Conservation (phyloP, 208 protist genomes). For the Trichomonas vaginalis region DNA sequence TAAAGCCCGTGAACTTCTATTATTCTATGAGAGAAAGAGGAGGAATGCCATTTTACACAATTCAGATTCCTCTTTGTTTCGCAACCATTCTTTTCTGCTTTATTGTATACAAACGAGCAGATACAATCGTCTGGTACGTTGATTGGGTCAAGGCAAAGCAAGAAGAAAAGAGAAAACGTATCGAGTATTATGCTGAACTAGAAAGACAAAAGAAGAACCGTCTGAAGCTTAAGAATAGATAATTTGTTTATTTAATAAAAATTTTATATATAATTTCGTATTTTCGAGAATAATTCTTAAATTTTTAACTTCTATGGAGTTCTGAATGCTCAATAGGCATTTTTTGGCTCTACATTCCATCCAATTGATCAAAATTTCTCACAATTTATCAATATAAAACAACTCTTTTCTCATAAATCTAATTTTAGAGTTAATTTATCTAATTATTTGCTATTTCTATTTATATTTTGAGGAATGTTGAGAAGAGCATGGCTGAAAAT, state of each 20-base stretch:
- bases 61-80: background rate
- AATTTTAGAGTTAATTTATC: too few species aligned
- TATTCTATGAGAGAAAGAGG: background rate
- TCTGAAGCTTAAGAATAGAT: background rate
- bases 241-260: background rate
- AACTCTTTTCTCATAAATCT: too few species aligned
- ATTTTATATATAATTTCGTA: too few species aligned
- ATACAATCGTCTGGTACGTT: background rate
- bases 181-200: background rate
- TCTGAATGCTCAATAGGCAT: too few species aligned
- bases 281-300: too few species aligned
- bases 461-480: too few species aligned
- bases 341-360: too few species aligned
- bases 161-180: background rate
- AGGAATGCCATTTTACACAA: background rate
- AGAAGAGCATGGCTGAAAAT: too few species aligned
- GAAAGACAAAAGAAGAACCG: background rate
- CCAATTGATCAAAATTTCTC: too few species aligned
- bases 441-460: too few species aligned
- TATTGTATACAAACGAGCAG: background rate
- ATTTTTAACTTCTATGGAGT: too few species aligned
- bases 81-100: background rate
- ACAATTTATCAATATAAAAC: too few species aligned
- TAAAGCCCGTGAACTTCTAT: background rate
- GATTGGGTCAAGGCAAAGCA: background rate